These are phyloP conservation scores for Rhododendron mucronatum DNA, from an alignment of 148 eudicot genomes.

Conservation along the genomic window DNA sequence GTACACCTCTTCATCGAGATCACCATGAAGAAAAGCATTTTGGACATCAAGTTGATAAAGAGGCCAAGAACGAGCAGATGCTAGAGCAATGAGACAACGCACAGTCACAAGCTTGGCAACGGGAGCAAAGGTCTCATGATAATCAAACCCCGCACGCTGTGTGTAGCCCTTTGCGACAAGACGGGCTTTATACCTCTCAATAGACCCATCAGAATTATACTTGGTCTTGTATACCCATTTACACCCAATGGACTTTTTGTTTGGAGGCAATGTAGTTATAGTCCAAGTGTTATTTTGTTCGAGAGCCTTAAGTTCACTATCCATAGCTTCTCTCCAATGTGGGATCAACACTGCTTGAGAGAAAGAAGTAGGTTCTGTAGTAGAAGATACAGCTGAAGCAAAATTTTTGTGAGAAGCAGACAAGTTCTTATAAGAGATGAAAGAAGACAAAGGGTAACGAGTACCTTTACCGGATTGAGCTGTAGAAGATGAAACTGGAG, in stretches of 20 bases:
- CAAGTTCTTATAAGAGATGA: too few species aligned
- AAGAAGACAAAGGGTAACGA: too few species aligned
- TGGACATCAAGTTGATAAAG: background rate
- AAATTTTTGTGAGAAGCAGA: too few species aligned
- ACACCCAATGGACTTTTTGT: background rate
- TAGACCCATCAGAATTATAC: background rate
- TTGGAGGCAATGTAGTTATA: background rate
- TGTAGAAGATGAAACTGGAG: too few species aligned
- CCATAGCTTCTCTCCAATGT: too few species aligned
- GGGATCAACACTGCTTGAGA: too few species aligned
- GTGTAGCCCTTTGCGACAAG: background rate
- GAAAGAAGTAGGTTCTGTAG: too few species aligned
- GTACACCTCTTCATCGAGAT: too few species aligned
- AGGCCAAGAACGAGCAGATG: background rate
- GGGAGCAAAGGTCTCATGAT: background rate
- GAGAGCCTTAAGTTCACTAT: background rate
- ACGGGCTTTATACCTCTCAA: background rate
- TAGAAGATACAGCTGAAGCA: too few species aligned
- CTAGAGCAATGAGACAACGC: background rate
- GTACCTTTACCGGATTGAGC: too few species aligned
- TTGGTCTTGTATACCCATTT: conserved; percentile 2
- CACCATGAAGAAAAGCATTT: too few species aligned
- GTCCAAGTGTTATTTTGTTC: background rate
- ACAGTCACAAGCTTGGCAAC: background rate
- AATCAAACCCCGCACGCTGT: background rate